phyloP scores from a whole-genome alignment of 768 basidiomycete genomes.

The Suillus ampliporus region DNA sequence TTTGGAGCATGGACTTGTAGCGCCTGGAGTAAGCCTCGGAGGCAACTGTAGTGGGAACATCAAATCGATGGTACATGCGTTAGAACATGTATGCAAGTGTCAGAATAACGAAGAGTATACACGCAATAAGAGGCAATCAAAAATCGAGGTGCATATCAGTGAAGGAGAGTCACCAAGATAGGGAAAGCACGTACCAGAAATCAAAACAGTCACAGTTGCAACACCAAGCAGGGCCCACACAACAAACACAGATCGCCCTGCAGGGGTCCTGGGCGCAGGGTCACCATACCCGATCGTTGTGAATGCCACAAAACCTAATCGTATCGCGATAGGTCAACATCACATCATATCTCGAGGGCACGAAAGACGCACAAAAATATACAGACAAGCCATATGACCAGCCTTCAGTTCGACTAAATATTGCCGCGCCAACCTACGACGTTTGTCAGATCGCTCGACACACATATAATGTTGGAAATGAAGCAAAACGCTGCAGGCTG shows the following conservation, averaged over 20 bases:
- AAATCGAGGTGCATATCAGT: neutral
- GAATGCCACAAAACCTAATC: constrained; percentile 71
- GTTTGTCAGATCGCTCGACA: neutral
- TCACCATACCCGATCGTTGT: constrained; percentile 80
- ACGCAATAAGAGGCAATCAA: neutral
- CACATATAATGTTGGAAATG: neutral
- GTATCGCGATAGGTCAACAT: neutral
- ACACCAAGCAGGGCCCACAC: constrained; percentile 82
- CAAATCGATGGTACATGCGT: neutral
- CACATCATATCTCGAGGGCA: no score
- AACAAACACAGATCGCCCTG: constrained; percentile 78
- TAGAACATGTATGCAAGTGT: neutral
- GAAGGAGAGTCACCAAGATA: neutral
- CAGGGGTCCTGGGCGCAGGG: constrained; percentile 60
- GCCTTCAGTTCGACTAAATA: constrained; percentile 71
- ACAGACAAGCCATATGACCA: constrained; percentile 69
- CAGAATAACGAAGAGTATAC: neutral
- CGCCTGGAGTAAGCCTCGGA: constrained; percentile 68
- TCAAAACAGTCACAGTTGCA: constrained; percentile 74
- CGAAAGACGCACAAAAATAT: constrained; percentile 68
- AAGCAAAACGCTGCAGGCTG: neutral
- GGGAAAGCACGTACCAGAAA: constrained; percentile 56
- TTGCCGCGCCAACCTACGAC: constrained; percentile 63
- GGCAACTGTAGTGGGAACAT: constrained; percentile 49
- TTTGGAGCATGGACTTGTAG: constrained; percentile 63